phyloP scores from a whole-genome alignment of 2,329 filamentous ascomycete species.

The Lachnellula occidentalis region DNA sequence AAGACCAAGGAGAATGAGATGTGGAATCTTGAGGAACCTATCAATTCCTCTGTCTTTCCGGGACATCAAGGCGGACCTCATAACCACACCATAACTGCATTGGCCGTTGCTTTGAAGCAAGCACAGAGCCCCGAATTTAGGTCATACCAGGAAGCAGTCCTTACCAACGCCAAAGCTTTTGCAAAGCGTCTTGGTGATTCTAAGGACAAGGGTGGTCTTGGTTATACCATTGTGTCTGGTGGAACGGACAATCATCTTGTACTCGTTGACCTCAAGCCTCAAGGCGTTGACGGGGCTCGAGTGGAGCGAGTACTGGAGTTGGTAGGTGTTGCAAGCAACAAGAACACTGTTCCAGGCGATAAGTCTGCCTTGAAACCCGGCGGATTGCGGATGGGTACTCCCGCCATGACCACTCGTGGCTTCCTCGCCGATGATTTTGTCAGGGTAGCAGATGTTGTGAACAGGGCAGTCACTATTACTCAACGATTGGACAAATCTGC shows the following conservation, averaged over 20 bases:
- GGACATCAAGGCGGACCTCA: constrained; percentile 97
- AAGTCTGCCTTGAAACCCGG: constrained; percentile 89
- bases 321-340: constrained; percentile 95
- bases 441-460: constrained; percentile 78
- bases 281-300: constrained; percentile 79
- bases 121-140: constrained; percentile 85
- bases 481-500: constrained; percentile 69
- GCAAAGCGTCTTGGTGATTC: constrained; percentile 55
- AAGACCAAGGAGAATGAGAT: constrained; percentile 81
- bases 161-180: constrained; percentile 86
- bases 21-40: constrained; percentile 88
- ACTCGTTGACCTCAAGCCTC: constrained; percentile 83
- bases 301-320: constrained; percentile 88
- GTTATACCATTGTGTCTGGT: constrained; percentile 85
- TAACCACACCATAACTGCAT: constrained; percentile 97
- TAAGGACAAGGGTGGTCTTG: constrained; percentile 71
- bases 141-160: constrained; percentile 83
- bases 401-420: constrained; percentile 96
- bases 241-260: constrained; percentile 98
- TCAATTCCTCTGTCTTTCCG: constrained; percentile 96
- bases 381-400: constrained; percentile 88
- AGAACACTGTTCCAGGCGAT: constrained; percentile 97
- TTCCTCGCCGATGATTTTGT: constrained; percentile 85
- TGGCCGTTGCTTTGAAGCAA: constrained; percentile 92
- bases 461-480: constrained; percentile 75